Conservation (phyloP, 2,329 filamentous ascomycete species). For the Elsinoe batatas region DNA sequence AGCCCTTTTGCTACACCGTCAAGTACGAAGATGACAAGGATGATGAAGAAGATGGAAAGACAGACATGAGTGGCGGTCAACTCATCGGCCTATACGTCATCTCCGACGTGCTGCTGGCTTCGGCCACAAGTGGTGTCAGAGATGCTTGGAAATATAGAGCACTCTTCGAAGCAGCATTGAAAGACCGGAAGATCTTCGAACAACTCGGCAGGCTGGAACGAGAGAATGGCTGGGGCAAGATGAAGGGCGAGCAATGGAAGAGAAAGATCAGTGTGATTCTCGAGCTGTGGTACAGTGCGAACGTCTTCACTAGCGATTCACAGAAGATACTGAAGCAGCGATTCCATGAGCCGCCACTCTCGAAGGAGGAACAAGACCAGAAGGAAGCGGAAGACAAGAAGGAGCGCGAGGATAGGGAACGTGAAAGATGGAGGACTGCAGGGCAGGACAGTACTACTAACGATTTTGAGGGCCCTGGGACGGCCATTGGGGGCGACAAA, state of each 20-base stretch:
- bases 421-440: conserved; percentile 39
- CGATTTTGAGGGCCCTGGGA: not conserved
- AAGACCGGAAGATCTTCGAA: conserved; percentile 60
- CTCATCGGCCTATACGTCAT: conserved; percentile 74
- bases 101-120: conserved; percentile 70
- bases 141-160: conserved; percentile 81
- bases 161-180: conserved; percentile 65
- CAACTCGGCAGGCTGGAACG: conserved; percentile 64
- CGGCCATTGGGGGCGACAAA: conserved; percentile 14
- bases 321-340: conserved; percentile 60
- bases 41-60: conserved; percentile 24
- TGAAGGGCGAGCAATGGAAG: conserved; percentile 78
- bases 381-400: conserved; percentile 31
- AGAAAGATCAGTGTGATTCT: conserved; percentile 61
- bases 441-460: conserved; percentile 18
- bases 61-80: conserved; percentile 54
- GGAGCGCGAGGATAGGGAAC: conserved; percentile 32
- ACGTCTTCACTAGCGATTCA: conserved; percentile 60
- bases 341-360: conserved; percentile 61
- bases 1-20: conserved; percentile 64
- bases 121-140: conserved; percentile 62
- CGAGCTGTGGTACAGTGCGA: conserved; percentile 56
- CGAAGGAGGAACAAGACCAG: conserved; percentile 31
- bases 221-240: conserved; percentile 64
- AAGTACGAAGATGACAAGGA: conserved; percentile 45